Base-by-base conservation (phyloP, 306 rosid species). In the Ammopiptanthus mongolicus region DNA sequence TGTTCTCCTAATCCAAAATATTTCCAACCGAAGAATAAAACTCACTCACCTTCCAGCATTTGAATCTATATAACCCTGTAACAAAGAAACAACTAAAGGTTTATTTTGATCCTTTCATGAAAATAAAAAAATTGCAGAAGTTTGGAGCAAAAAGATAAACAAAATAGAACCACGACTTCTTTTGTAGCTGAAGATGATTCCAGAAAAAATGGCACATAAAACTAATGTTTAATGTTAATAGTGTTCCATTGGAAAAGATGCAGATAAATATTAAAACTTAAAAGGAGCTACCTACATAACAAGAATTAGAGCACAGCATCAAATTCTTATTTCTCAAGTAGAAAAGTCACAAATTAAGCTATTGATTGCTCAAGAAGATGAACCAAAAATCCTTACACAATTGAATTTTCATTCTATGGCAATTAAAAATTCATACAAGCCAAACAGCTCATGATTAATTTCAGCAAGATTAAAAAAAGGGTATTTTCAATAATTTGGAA, bases 1-100 rank as follows among this genome's bases (percentile, higher is more conserved):
- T 18, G 15, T 25, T 36, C 47, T 3, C 60, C 34, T 17, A 19
- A 10, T 50, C 21, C 71, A 80, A 64, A 70, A 63, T 18, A 23
- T 46, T 34, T 65, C 17, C 42, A 36, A 50, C 12, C 74, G 62
- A 62, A 70, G 15, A 44, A 23, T 64, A 50, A 57, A 67, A 72
- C 25, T 53, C 29, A 59, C 86, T 78, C 64, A 85, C 88, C 86
- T 79, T 71, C 36, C 79, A 22, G 42, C 2, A 65, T 28, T 15
- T 28, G 84, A 71, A 60, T 71, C 77, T 46, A 36, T 44, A 44
- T 71, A 25, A 53, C 62, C 88, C 88, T 85, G 84, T 9, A 60
- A 76, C 71, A 84, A 55, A 60, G 25, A 46, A 78, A 39, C 28
- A 60, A 78, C 21, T 9, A 6, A 74, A 74, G n/a, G 22, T 36